Percentiles rank a stretch among this genome's conserved stretches.
Evolutionary conservation across 768 basidiomycete genomes (phyloP).

Genomic region (Strobilomyces dryophilus): DNA sequence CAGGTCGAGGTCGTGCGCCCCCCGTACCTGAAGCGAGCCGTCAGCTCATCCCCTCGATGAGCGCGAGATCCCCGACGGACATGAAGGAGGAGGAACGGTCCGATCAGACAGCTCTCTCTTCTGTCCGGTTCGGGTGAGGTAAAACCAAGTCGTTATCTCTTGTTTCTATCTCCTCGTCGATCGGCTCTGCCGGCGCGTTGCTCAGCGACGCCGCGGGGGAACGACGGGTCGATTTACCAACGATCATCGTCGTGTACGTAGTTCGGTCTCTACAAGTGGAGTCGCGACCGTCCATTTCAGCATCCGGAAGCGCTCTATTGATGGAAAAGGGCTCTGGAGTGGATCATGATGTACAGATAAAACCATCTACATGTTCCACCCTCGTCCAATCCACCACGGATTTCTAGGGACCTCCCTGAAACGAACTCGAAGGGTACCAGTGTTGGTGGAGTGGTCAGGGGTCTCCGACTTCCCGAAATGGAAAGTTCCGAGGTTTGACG

Average conservation of each 20-base stretch:
- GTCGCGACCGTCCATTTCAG: neutral
- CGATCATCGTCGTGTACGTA: neutral
- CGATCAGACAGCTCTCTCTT: neutral
- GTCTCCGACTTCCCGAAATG: neutral
- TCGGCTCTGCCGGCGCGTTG: neutral
- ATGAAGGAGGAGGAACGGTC: neutral
- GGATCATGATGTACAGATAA: neutral
- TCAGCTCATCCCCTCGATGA: constrained; percentile 1
- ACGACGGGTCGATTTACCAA: neutral
- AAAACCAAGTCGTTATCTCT: neutral
- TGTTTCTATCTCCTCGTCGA: neutral
- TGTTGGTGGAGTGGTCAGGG: neutral
- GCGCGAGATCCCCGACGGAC: neutral
- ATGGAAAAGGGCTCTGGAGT: neutral
- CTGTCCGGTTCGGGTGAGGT: neutral
- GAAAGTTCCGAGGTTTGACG: constrained; percentile 18
- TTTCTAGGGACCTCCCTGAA: neutral
- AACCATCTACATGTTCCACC: neutral
- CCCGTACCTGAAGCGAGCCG: constrained; percentile 9
- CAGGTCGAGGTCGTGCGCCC: neutral
- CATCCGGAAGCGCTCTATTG: neutral
- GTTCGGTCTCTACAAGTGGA: neutral
- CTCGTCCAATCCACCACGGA: neutral
- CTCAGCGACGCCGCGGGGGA: neutral
- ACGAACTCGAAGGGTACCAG: neutral